Conservation (phyloP, 306 rosid genomes). For the Vicia villosa region DNA sequence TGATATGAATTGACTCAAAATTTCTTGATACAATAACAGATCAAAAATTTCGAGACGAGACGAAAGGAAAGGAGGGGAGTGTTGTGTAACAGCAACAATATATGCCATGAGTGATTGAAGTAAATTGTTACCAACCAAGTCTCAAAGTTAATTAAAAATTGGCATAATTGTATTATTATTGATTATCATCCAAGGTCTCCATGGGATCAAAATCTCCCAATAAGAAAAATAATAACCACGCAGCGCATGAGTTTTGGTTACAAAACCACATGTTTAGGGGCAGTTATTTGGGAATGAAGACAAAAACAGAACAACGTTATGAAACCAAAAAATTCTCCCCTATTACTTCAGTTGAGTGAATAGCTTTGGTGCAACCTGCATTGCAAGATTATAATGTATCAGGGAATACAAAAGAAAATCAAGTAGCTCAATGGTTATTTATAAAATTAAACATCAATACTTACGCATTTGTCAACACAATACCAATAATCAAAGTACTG, state of each 20-base stretch:
- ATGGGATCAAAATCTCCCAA: conserved; percentile 2
- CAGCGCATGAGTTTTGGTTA: background rate
- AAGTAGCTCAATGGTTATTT: background rate
- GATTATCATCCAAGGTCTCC: conserved; percentile 9
- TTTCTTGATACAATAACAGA: too few species aligned
- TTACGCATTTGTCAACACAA: conserved; percentile 96
- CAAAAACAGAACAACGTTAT: conserved; percentile 32
- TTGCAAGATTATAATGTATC: conserved; percentile 22
- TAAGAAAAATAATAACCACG: background rate
- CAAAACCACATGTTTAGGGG: conserved; percentile 35
- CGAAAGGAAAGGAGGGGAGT: too few species aligned
- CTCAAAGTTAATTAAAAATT: background rate
- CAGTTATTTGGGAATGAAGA: conserved; percentile 33
- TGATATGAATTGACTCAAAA: too few species aligned
- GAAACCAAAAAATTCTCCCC: conserved; percentile 32
- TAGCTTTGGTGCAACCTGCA: conserved; percentile 90
- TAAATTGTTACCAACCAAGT: background rate
- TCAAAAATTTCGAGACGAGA: too few species aligned
- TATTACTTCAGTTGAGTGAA: conserved; percentile 66
- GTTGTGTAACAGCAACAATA: too few species aligned
- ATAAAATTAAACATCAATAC: conserved; percentile 35
- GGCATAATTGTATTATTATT: background rate
- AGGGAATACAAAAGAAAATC: conserved; percentile 2
- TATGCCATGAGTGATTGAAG: too few species aligned
- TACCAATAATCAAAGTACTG: conserved; percentile 95